Evolutionary conservation across 2,329 filamentous ascomycete species (phyloP).

Genomic region (Sporothrix globosa): DNA sequence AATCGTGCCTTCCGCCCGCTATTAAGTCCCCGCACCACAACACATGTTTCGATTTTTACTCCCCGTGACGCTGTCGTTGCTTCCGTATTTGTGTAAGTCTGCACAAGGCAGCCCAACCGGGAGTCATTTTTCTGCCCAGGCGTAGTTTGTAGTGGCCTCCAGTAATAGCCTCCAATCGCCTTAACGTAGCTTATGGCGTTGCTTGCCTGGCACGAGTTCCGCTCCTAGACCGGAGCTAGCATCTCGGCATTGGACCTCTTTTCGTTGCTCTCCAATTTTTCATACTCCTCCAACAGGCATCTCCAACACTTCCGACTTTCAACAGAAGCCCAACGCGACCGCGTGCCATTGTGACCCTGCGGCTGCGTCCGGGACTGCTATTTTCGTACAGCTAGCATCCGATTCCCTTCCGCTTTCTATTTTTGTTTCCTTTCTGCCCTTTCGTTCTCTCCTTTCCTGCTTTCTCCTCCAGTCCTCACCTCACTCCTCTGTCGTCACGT

Average conservation of each 20-base stretch:
- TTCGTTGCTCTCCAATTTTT: constrained; percentile 15
- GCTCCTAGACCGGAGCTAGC: constrained; percentile 29
- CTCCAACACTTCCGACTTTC: neutral
- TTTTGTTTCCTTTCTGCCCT: neutral
- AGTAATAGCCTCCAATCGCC: neutral
- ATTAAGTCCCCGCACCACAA: constrained; percentile 9
- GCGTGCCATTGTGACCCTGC: constrained; percentile 15
- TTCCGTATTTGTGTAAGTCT: neutral
- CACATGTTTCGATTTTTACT: neutral
- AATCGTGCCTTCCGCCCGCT: constrained; percentile 2
- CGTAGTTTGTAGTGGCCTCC: neutral
- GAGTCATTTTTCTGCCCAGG: neutral
- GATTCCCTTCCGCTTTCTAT: neutral
- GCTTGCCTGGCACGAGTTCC: constrained; percentile 1
- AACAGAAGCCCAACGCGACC: constrained; percentile 11
- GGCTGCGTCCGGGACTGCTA: neutral
- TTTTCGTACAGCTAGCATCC: neutral
- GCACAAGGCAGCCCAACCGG: neutral
- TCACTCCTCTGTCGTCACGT: neutral
- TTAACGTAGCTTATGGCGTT: neutral
- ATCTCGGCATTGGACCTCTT: constrained; percentile 10
- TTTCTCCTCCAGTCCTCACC: neutral
- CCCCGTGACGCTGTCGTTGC: neutral
- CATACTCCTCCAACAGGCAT: neutral
- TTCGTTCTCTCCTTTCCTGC: neutral